phyloP scores from a whole-genome alignment of 164 flowering plant species.

The Macadamia integrifolia region DNA sequence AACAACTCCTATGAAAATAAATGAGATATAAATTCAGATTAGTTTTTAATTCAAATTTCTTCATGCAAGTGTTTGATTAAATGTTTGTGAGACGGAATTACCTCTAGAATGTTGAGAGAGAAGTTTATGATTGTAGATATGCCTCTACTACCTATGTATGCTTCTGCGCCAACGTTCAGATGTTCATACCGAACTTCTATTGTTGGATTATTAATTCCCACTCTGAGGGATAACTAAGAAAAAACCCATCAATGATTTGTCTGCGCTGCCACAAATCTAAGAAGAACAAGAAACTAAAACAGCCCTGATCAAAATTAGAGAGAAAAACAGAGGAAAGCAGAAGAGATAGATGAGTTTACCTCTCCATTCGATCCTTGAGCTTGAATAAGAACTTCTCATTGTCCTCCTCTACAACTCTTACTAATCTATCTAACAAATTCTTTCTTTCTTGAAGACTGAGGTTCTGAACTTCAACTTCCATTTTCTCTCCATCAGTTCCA shows the following conservation, averaged over 20 bases:
- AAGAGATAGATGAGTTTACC: conserved; percentile 21
- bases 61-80: no score
- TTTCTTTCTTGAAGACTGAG: conserved; percentile 39
- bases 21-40: not conserved
- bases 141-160: conserved; percentile 13
- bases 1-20: conserved; percentile 22
- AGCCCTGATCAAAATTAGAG: no score
- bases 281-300: not conserved
- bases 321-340: not conserved
- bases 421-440: conserved; percentile 47
- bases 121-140: conserved; percentile 16
- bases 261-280: not conserved
- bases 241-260: not conserved
- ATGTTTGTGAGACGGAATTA: not conserved
- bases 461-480: conserved; percentile 31
- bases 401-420: conserved; percentile 60
- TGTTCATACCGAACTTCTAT: conserved; percentile 12
- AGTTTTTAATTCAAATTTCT: no score
- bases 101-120: conserved; percentile 13
- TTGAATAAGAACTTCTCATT: conserved; percentile 69
- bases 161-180: conserved; percentile 13
- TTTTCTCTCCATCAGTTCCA: conserved; percentile 17
- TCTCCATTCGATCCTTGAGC: conserved; percentile 59
- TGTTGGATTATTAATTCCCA: conserved; percentile 13
- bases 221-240: not conserved